These are phyloP conservation scores for Termitomyces titanicus DNA, from an alignment of 768 basidiomycete genomes.

Conservation along the genomic window DNA sequence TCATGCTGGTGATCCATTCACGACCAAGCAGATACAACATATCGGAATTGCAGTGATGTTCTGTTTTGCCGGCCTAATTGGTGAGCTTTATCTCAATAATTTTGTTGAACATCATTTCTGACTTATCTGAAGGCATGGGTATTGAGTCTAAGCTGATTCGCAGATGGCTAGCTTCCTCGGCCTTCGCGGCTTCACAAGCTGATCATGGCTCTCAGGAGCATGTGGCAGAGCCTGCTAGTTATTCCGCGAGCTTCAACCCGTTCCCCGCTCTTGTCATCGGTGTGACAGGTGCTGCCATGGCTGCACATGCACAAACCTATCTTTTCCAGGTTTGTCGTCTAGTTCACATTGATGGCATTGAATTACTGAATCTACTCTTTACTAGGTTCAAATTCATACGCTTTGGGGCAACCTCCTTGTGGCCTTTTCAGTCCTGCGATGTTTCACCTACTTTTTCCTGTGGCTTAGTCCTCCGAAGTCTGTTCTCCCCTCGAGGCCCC, in stretches of 20 bases:
- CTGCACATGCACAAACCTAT: conserved; percentile 86
- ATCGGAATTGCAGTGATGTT: conserved; percentile 96
- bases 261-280: conserved; percentile 92
- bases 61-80: conserved; percentile 88
- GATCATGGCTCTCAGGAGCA: conserved; percentile 34
- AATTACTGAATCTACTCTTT: background rate
- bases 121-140: conserved; percentile 48
- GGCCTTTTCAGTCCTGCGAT: conserved; percentile 74
- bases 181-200: conserved; percentile 28
- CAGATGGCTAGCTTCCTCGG: conserved; percentile 65
- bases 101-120: background rate
- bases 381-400: conserved; percentile 79
- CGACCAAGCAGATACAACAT: conserved; percentile 91
- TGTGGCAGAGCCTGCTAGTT: conserved; percentile 67
- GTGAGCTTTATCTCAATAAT: conserved; percentile 21
- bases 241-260: conserved; percentile 80
- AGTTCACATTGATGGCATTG: background rate
- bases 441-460: conserved; percentile 91
- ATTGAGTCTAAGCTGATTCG: conserved; percentile 78
- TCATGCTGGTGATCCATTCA: conserved; percentile 74
- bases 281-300: conserved; percentile 92
- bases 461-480: conserved; percentile 85
- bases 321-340: conserved; percentile 66
- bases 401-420: conserved; percentile 90
- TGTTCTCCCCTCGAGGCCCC: conserved; percentile 86